A percentile compares a stretch with the other conserved stretches of the same genome.
phyloP scores from a whole-genome alignment of 345 rosid species.

The Fremontodendron californicum region DNA sequence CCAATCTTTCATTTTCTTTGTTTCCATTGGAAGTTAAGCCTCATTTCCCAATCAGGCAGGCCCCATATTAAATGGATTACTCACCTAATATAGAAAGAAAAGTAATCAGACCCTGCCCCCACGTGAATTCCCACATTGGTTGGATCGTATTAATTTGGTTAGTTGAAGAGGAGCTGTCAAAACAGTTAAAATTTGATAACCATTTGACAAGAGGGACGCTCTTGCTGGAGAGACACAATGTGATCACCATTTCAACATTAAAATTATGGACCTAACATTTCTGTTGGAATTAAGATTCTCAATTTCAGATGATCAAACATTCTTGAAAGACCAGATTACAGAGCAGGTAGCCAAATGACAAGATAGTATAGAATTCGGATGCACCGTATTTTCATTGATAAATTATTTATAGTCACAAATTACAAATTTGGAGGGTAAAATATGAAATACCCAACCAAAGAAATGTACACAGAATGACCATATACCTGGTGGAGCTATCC shows the following conservation, averaged over 20 bases:
- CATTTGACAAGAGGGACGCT: neutral
- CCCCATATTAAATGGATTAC: neutral
- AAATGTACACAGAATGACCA: conserved; percentile 26
- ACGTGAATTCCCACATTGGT: neutral
- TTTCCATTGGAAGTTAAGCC: neutral
- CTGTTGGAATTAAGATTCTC: neutral
- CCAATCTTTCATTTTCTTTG: neutral
- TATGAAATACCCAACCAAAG: conserved; percentile 16
- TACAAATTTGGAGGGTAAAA: conserved; percentile 23
- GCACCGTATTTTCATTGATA: conserved; percentile 23
- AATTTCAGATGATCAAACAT: neutral
- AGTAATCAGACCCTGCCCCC: neutral
- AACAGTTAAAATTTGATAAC: neutral
- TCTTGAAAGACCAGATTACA: neutral
- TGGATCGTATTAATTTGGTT: neutral
- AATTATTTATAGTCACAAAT: conserved; percentile 18
- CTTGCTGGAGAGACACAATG: neutral
- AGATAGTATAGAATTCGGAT: neutral
- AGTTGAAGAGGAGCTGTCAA: neutral
- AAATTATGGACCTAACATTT: neutral
- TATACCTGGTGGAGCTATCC: conserved; percentile 13
- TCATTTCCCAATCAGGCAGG: neutral
- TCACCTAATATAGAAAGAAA: neutral
- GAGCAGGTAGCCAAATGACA: neutral
- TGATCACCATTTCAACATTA: neutral